phyloP scores from a whole-genome alignment of 2,329 filamentous ascomycete species.

The Septoria linicola region DNA sequence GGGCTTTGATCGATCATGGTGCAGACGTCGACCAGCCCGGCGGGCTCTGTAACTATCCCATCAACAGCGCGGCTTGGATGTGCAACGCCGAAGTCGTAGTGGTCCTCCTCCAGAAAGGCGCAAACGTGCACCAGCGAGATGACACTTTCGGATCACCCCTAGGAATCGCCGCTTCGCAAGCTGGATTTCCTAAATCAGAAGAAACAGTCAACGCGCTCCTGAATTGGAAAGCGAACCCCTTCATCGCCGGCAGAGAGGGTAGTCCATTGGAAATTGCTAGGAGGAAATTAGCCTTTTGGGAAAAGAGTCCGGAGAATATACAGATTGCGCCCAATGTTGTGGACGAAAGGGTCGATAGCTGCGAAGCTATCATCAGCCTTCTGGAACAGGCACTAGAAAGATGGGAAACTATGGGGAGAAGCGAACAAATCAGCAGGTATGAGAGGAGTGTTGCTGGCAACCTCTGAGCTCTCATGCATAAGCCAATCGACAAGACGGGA shows the following conservation, averaged over 20 bases:
- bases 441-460: slow-evolving; percentile 1
- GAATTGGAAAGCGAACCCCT: slow-evolving; percentile 18
- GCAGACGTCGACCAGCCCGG: slow-evolving; percentile 28
- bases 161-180: slow-evolving; percentile 30
- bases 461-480: too few species aligned
- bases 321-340: slow-evolving; percentile 15
- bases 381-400: slow-evolving; percentile 21
- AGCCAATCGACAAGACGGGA: too few species aligned
- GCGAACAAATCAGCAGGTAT: slow-evolving; percentile 6
- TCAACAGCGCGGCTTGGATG: slow-evolving; percentile 30
- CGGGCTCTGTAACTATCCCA: slow-evolving; percentile 25
- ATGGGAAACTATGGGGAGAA: background rate
- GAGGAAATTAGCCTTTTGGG: slow-evolving; percentile 16
- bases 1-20: slow-evolving; percentile 31
- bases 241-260: slow-evolving; percentile 4
- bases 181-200: slow-evolving; percentile 26
- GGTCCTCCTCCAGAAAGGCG: slow-evolving; percentile 31
- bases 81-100: slow-evolving; percentile 28
- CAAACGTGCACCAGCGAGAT: slow-evolving; percentile 25
- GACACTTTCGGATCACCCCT: slow-evolving; percentile 33
- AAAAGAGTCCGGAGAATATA: slow-evolving; percentile 9
- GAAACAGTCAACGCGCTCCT: slow-evolving; percentile 34
- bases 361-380: slow-evolving; percentile 22
- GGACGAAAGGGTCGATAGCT: slow-evolving; percentile 19
- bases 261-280: slow-evolving; percentile 8